A percentile compares a stretch with the other conserved stretches of the same genome.
These are phyloP conservation scores for Trichosporon asahii DNA, from an alignment of 1,284 basidiomycete genomes.

Conservation along the genomic window DNA sequence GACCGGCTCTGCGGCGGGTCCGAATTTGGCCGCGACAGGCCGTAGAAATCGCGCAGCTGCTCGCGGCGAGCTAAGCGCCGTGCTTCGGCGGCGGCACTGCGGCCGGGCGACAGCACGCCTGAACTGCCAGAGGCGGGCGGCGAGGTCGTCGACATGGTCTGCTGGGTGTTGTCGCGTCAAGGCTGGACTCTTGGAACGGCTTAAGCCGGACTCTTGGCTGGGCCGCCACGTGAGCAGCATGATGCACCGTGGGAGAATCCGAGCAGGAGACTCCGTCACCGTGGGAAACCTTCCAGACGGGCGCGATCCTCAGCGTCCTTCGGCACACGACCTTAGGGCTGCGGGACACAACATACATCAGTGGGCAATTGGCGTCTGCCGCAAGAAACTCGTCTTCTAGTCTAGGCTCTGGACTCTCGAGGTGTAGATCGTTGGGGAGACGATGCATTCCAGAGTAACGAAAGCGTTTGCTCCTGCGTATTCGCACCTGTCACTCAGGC, in stretches of 20 bases:
- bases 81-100: constrained; percentile 23
- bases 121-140: background rate
- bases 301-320: too few species aligned
- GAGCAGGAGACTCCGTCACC: too few species aligned
- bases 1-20: constrained; percentile 1
- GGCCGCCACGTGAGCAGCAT: background rate
- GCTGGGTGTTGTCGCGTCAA: background rate
- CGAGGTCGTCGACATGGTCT: constrained; percentile 7
- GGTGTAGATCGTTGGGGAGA: background rate
- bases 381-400: background rate
- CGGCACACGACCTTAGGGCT: too few species aligned
- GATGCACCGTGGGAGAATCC: too few species aligned
- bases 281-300: too few species aligned
- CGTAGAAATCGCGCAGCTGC: constrained; percentile 46
- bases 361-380: background rate
- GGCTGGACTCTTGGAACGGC: background rate
- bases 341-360: background rate
- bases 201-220: background rate
- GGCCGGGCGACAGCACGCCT: constrained; percentile 19
- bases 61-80: constrained; percentile 37
- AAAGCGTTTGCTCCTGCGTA: background rate
- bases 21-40: constrained; percentile 19
- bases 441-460: background rate
- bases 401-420: background rate
- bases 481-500: background rate